Evolutionary conservation across 2,329 filamentous ascomycete species (phyloP).

Genomic region (Phialophora tarda): DNA sequence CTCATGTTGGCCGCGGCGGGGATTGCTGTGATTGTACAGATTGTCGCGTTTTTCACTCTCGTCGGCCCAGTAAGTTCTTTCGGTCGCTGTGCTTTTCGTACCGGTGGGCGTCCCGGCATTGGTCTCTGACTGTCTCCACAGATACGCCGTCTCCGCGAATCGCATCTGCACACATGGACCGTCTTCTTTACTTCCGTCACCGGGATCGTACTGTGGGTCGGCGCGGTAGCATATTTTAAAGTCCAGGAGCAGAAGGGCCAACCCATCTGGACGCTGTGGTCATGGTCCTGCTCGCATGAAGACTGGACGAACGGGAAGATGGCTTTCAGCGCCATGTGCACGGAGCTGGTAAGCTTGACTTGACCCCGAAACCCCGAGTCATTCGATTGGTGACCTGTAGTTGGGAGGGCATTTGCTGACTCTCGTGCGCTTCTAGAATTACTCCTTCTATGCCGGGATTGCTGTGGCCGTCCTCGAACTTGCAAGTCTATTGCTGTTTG

Average conservation of each 20-base stretch:
- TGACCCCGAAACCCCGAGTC: neutral
- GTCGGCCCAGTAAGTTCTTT: neutral
- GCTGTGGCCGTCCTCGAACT: constrained; percentile 4
- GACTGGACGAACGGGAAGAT: constrained; percentile 17
- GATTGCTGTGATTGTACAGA: neutral
- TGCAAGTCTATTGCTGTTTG: neutral
- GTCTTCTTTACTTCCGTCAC: constrained; percentile 17
- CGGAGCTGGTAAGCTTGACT: constrained; percentile 30
- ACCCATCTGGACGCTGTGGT: constrained; percentile 20
- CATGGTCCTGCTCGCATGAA: constrained; percentile 16
- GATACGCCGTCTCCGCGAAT: constrained; percentile 19
- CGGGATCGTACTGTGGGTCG: constrained; percentile 12
- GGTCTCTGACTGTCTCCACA: neutral
- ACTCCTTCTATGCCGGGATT: constrained; percentile 6
- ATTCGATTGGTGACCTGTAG: neutral
- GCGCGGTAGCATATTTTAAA: constrained; percentile 20
- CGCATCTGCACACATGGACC: constrained; percentile 14
- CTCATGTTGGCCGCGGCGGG: neutral
- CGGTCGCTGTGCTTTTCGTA: neutral
- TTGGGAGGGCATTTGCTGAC: neutral
- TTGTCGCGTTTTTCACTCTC: neutral
- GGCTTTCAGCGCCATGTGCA: constrained; percentile 20
- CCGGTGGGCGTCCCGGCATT: neutral
- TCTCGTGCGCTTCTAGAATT: neutral
- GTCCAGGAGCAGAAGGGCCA: constrained; percentile 9